Percentiles rank a stretch among this genome's conserved stretches.
phyloP scores from a whole-genome alignment of 1,284 basidiomycete genomes.

The Microbotryum intermedium region DNA sequence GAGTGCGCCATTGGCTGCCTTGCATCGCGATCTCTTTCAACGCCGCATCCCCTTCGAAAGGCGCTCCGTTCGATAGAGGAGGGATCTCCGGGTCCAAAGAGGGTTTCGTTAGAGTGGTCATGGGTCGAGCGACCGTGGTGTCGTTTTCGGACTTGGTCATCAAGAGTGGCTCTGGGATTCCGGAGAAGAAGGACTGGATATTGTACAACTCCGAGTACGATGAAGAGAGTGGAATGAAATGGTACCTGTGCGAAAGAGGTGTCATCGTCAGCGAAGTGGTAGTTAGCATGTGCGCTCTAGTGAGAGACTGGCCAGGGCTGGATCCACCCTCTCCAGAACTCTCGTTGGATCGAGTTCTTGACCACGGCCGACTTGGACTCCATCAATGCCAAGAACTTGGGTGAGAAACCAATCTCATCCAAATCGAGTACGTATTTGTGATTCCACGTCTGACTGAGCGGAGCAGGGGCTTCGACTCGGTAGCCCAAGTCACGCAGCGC shows the following conservation, averaged over 20 bases:
- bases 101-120: constrained; percentile 31
- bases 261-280: neutral
- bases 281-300: neutral
- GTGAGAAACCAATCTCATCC: constrained; percentile 92
- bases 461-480: constrained; percentile 47
- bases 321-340: constrained; percentile 57
- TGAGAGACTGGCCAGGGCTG: constrained; percentile 41
- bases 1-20: constrained; percentile 81
- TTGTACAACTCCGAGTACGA: constrained; percentile 86
- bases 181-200: constrained; percentile 80
- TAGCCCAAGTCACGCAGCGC: constrained; percentile 42
- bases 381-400: constrained; percentile 74
- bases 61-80: constrained; percentile 36
- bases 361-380: constrained; percentile 78
- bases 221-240: constrained; percentile 81
- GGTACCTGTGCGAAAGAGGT: constrained; percentile 53
- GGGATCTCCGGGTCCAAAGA: constrained; percentile 16
- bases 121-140: constrained; percentile 39
- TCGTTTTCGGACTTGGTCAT: constrained; percentile 44
- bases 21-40: constrained; percentile 72
- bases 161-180: constrained; percentile 38
- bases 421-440: constrained; percentile 87
- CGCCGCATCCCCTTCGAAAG: constrained; percentile 60
- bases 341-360: constrained; percentile 79
- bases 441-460: constrained; percentile 76